Evolutionary conservation across 352 stramenopile genomes (phyloP).

Genomic region (Phytophthora rubi): DNA sequence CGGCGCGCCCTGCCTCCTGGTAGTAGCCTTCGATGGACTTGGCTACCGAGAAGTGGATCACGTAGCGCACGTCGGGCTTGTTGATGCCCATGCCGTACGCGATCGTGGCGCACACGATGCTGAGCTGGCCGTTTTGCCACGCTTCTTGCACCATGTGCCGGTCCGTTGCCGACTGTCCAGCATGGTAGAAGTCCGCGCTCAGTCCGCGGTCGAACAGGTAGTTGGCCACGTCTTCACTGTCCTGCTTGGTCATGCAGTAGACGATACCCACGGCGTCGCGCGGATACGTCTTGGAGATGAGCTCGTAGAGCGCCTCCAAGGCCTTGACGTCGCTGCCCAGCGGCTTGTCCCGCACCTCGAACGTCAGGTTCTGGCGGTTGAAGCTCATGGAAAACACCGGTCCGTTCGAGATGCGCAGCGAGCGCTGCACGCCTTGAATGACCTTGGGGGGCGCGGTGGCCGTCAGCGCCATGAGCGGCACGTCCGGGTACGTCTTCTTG

Average conservation of each 20-base stretch:
- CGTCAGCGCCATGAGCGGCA: conserved; percentile 95
- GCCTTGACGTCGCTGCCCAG: conserved; percentile 48
- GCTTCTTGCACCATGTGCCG: conserved; percentile 82
- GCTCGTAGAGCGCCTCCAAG: conserved; percentile 55
- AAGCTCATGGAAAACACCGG: conserved; percentile 93
- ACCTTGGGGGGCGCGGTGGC: conserved; percentile 90
- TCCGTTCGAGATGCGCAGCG: conserved; percentile 77
- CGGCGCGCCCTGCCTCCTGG: conserved; percentile 96
- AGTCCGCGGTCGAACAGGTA: conserved; percentile 90
- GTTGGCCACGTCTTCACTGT: conserved; percentile 92
- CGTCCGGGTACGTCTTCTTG: conserved; percentile 88
- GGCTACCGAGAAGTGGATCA: conserved; percentile 92
- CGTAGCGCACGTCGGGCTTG: conserved; percentile 94
- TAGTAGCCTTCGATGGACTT: conserved; percentile 98
- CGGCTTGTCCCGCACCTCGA: conserved; percentile 87
- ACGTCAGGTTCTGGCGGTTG: conserved; percentile 94
- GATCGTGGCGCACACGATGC: conserved; percentile 96
- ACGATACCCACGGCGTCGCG: conserved; percentile 87
- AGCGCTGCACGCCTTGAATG: conserved; percentile 77
- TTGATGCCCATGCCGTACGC: conserved; percentile 97
- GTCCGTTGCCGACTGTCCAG: conserved; percentile 77
- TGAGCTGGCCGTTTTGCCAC: conserved; percentile 75
- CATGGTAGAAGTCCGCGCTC: conserved; percentile 93
- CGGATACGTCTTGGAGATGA: conserved; percentile 63
- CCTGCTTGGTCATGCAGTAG: conserved; percentile 95